A percentile compares a stretch with the other conserved stretches of the same genome.
Evolutionary conservation across 768 basidiomycete genomes (phyloP).

Genomic region (Solioccasus polychromus): DNA sequence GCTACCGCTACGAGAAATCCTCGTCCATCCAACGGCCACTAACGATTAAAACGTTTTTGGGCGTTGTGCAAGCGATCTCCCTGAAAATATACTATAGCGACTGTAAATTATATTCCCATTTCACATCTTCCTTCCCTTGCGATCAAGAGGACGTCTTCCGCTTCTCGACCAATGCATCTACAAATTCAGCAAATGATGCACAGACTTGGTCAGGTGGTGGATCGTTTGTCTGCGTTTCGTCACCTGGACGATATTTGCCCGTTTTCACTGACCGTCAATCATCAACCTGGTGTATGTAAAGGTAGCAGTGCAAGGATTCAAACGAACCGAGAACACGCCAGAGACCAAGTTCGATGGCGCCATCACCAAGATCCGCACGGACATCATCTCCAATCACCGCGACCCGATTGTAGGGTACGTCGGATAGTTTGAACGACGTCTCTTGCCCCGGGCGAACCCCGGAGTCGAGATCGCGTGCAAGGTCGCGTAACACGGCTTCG

Average conservation of each 20-base stretch:
- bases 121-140: not conserved
- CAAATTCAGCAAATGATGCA: conserved; percentile 52
- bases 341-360: conserved; percentile 56
- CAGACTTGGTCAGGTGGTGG: conserved; percentile 51
- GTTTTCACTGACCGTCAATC: conserved; percentile 46
- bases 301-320: too few relatives aligned
- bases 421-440: too few relatives aligned
- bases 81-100: too few relatives aligned
- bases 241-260: conserved; percentile 65
- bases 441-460: not conserved
- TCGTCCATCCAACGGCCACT: too few relatives aligned
- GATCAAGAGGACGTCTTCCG: not conserved
- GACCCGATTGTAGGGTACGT: conserved; percentile 24
- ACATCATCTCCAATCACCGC: conserved; percentile 69
- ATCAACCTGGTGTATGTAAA: not conserved
- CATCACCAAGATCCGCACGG: conserved; percentile 60
- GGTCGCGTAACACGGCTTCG: conserved; percentile 49
- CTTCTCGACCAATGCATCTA: conserved; percentile 41
- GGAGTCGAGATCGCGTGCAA: conserved; percentile 23
- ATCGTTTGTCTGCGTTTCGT: conserved; percentile 42
- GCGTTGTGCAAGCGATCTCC: too few relatives aligned
- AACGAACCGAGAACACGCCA: conserved; percentile 60
- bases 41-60: too few relatives aligned
- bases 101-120: too few relatives aligned
- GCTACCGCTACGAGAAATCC: conserved; percentile 25